Evolutionary conservation across 257 asterid genomes (phyloP).

Genomic region (Coffea canephora): DNA sequence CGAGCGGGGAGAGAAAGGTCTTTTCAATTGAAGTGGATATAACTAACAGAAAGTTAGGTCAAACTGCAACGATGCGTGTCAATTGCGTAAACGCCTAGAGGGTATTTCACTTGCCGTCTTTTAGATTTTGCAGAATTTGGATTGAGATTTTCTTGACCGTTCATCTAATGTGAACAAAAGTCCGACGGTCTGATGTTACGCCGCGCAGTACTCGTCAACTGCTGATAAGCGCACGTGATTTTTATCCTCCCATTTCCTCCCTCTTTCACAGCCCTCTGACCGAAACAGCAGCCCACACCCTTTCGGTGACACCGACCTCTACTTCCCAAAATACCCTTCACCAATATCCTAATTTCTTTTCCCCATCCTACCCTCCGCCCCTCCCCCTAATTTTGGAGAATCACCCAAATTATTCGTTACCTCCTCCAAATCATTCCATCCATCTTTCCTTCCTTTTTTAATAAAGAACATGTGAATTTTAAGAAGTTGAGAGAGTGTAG

Average conservation of each 20-base stretch:
- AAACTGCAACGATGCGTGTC: slow-evolving; percentile 22
- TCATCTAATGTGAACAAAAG: background rate
- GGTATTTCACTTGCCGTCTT: background rate
- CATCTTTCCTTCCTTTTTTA: too few species aligned
- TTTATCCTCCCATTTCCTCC: slow-evolving; percentile 7
- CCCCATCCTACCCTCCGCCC: too few species aligned
- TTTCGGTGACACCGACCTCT: background rate
- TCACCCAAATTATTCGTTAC: too few species aligned
- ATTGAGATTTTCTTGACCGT: slow-evolving; percentile 9
- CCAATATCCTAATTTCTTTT: too few species aligned
- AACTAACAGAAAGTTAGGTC: slow-evolving; percentile 21
- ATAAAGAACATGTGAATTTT: too few species aligned
- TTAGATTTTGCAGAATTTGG: background rate
- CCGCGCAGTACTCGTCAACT: slow-evolving; percentile 1
- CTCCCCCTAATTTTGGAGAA: too few species aligned
- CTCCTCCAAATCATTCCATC: too few species aligned
- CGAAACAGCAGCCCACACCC: background rate
- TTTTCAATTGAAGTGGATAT: background rate
- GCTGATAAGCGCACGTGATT: slow-evolving; percentile 17
- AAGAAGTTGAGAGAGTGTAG: too few species aligned
- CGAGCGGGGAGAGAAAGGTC: slow-evolving; percentile 6
- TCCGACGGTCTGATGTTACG: slow-evolving; percentile 6
- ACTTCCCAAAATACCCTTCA: background rate
- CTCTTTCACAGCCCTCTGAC: slow-evolving; percentile 21
- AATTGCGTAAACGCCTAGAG: slow-evolving; percentile 5